Base-by-base conservation (phyloP, 192 early-diverging fungal species). In the Rhizophagus prolifer region DNA sequence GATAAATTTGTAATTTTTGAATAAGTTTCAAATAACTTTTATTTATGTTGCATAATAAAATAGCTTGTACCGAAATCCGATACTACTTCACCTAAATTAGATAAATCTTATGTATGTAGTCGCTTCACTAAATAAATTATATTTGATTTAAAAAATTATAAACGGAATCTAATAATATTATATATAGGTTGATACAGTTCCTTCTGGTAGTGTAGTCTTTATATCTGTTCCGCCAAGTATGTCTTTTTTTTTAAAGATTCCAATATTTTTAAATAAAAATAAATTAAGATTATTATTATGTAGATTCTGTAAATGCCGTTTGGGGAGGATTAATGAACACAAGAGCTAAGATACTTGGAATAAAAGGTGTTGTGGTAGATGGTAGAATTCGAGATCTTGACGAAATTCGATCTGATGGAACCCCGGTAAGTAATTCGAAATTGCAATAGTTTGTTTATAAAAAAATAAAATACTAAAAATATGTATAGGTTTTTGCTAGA, bases 311-410 rank as follows among this genome's bases (percentile, higher is more conserved):
- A 59, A 87, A 87, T 72, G 88, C 87, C 1, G 86, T 86, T 36
- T 90, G 88, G 88, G 88, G 88, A 13, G 88, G 88, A 30, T 75
- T 90, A 3, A 88, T 90, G 86, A 83, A 85, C 4, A 87, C 88
- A 23, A 73, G 88, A 47, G 88, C 85, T 0, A 84, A 82, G 47
- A 65, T 76, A 38, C 82, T 71, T 66, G 82, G 85, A 25, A 83
- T 79, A 0, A 75, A 82, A n/a, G 88, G 87, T 21, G 87, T 88
- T 12, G 79, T 90, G 3, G 81, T 90, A 21, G 88, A 90, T 81
- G 83, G 83, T 19, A 78, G 81, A 19, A 79, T 90, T 54, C 81
- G 88, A 44, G 88, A 90, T 74, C 74, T 90, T 26, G 82, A 79
- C 44, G 88, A 90, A 58, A 82, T 88, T 31, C 84, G 87, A n/a